These are phyloP conservation scores for Suhomyces emberorum DNA, from an alignment of 805 yeast species.

Conservation along the genomic window DNA sequence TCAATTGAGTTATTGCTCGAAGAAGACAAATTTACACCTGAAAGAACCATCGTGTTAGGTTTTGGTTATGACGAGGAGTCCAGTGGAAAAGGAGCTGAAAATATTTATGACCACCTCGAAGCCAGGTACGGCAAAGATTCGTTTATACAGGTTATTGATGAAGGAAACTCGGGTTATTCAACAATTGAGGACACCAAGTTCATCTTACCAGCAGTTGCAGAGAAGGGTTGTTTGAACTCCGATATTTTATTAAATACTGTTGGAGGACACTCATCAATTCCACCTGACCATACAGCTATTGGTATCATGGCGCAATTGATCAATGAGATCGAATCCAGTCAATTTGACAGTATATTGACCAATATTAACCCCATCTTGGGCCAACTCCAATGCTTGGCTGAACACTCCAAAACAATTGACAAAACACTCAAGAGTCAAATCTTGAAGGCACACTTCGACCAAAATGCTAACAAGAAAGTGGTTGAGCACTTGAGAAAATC, in stretches of 20 bases:
- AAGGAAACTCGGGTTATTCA: slow-evolving; percentile 24
- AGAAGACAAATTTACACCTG: slow-evolving; percentile 35
- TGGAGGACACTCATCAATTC: slow-evolving; percentile 52
- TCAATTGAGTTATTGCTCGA: slow-evolving; percentile 30
- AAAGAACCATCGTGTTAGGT: slow-evolving; percentile 43
- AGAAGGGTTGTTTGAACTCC: slow-evolving; percentile 46
- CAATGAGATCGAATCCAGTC: slow-evolving; percentile 34
- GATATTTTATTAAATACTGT: slow-evolving; percentile 40
- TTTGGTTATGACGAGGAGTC: slow-evolving; percentile 54
- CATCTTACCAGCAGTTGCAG: slow-evolving; percentile 46
- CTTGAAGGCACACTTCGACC: slow-evolving; percentile 34
- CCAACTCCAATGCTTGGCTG: slow-evolving; percentile 46
- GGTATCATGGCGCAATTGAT: slow-evolving; percentile 45
- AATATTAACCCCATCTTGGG: slow-evolving; percentile 43
- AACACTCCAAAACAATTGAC: slow-evolving; percentile 36
- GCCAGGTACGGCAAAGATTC: slow-evolving; percentile 41
- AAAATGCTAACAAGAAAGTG: slow-evolving; percentile 34
- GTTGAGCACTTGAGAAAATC: slow-evolving; percentile 28
- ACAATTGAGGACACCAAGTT: slow-evolving; percentile 34
- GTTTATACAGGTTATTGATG: slow-evolving; percentile 45
- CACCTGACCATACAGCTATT: slow-evolving; percentile 48
- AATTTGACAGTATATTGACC: slow-evolving; percentile 36
- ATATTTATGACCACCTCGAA: slow-evolving; percentile 32
- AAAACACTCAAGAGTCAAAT: slow-evolving; percentile 32
- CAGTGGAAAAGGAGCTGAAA: slow-evolving; percentile 38